Percentiles rank a stretch among this genome's conserved stretches.
phyloP scores from a whole-genome alignment of 2,329 filamentous ascomycete species.

The Aureobasidium sp. region DNA sequence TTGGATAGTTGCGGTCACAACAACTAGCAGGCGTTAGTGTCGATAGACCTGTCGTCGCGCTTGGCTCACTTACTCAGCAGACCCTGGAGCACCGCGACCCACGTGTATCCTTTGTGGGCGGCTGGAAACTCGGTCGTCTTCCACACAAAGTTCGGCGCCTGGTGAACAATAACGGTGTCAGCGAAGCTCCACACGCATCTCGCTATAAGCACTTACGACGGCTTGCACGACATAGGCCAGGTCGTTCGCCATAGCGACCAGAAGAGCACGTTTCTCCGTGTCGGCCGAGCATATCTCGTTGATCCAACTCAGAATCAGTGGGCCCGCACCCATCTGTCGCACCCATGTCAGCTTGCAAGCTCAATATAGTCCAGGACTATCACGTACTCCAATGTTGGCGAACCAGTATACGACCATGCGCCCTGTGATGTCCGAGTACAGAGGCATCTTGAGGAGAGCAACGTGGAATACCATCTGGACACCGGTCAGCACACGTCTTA shows the following conservation, averaged over 20 bases:
- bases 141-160: conserved; percentile 10
- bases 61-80: not conserved
- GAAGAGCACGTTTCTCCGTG: conserved; percentile 2
- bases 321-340: not conserved
- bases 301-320: conserved; percentile 7
- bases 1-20: not conserved
- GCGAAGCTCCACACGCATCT: not conserved
- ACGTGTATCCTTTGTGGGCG: not conserved
- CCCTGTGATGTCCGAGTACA: not conserved
- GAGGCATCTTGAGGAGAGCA: conserved; percentile 4
- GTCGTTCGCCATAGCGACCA: conserved; percentile 8
- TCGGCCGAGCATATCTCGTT: conserved; percentile 5
- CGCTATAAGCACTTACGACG: not conserved
- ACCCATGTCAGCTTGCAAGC: not conserved
- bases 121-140: conserved; percentile 9
- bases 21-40: not conserved
- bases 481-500: not conserved
- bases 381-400: not conserved
- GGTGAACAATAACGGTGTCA: not conserved
- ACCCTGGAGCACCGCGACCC: not conserved
- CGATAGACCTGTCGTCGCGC: no score
- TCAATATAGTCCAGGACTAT: not conserved
- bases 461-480: conserved; percentile 4
- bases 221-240: conserved; percentile 9
- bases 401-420: conserved; percentile 7